Conservation (phyloP, 2,329 filamentous ascomycete species). For the Pseudogymnoascus sp. region DNA sequence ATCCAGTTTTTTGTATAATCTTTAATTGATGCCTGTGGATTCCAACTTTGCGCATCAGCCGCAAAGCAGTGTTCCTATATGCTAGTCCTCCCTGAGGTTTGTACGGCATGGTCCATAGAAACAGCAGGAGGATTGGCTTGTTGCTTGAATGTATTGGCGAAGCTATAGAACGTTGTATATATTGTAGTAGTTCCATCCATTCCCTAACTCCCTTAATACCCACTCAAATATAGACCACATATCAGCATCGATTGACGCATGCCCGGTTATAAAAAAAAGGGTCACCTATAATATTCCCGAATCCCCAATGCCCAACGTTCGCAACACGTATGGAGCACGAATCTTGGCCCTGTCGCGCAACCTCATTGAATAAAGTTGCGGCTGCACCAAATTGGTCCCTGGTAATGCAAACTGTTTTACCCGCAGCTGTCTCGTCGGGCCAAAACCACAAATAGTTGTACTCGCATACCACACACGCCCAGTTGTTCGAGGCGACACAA, state of each 20-base stretch:
- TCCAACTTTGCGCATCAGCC: background rate
- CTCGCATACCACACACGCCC: background rate
- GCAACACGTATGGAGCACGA: background rate
- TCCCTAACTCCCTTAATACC: background rate
- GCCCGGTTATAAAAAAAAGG: background rate
- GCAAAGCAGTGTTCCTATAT: background rate
- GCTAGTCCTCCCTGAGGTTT: background rate
- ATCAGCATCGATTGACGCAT: background rate
- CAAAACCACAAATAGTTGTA: background rate
- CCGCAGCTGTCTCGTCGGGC: background rate
- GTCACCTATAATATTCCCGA: background rate
- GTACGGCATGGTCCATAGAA: background rate
- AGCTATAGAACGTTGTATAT: background rate
- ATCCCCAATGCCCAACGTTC: background rate
- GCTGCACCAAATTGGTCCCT: background rate
- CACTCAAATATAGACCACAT: background rate
- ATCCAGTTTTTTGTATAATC: background rate
- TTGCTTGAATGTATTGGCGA: background rate
- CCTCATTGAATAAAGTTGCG: background rate
- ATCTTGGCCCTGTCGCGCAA: background rate
- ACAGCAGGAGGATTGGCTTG: background rate
- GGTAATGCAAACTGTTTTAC: background rate
- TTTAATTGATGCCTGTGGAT: background rate
- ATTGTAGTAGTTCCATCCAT: background rate
- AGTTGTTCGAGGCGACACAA: background rate